Percentiles rank a stretch among this genome's conserved stretches.
These are phyloP conservation scores for Aurinia saxatilis DNA, from an alignment of 345 rosid genomes.

Conservation along the genomic window DNA sequence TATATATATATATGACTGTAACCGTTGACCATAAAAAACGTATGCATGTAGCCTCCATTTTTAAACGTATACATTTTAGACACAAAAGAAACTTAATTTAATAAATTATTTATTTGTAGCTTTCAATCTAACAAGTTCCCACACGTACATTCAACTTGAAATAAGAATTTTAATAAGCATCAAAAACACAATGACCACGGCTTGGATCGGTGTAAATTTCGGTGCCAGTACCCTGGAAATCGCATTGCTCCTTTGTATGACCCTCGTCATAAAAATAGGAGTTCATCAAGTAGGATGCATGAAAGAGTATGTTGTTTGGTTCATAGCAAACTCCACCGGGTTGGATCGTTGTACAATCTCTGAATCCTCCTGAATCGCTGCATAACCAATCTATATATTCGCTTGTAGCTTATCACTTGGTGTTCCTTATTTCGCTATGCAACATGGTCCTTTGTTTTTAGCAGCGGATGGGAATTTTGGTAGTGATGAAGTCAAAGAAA, in stretches of 20 bases:
- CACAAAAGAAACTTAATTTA: too few species aligned
- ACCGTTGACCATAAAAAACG: too few species aligned
- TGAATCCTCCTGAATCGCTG: constrained; percentile 1
- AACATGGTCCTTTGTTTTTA: too few species aligned
- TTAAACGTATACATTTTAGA: too few species aligned
- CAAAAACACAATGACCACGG: not conserved
- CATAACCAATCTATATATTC: constrained; percentile 16
- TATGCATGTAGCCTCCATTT: too few species aligned
- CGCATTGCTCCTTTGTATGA: not conserved
- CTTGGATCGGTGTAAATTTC: not conserved
- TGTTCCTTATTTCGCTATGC: not conserved
- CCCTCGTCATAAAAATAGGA: not conserved
- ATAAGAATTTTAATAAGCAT: not conserved
- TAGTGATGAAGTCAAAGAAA: not conserved
- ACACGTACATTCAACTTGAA: not conserved
- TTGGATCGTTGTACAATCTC: too few species aligned
- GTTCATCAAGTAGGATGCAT: constrained; percentile 16
- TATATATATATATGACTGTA: too few species aligned
- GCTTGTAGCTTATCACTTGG: not conserved
- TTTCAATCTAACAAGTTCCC: not conserved
- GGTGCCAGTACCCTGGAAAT: not conserved
- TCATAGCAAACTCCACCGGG: too few species aligned
- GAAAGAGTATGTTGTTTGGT: too few species aligned
- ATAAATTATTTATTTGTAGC: too few species aligned
- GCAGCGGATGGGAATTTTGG: too few species aligned